Percentiles rank a stretch among this genome's conserved stretches.
Conservation (phyloP, 441 rosid genomes). For the Arabidopsis hybrid region DNA sequence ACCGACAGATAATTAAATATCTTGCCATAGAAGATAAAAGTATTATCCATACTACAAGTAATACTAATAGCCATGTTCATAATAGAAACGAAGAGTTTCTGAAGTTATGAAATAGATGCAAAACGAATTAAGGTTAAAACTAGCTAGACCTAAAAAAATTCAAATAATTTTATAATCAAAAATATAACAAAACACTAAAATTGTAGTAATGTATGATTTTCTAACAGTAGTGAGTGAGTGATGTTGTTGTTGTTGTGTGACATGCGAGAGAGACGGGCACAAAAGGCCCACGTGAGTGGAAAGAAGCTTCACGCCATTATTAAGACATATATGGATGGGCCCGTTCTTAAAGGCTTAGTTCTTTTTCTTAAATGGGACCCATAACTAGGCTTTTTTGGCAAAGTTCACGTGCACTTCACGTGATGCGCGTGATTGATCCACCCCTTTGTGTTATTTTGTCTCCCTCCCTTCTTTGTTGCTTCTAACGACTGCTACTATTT, state of each 20-base stretch:
- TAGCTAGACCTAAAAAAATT: background rate
- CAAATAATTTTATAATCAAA: background rate
- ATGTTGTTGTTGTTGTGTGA: too few relatives aligned
- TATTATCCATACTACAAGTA: background rate
- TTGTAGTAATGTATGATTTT: too few relatives aligned
- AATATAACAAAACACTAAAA: too few relatives aligned
- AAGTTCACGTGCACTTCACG: constrained; percentile 45
- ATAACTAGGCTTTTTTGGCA: constrained; percentile 24
- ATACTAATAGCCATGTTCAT: too few relatives aligned
- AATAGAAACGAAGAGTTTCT: too few relatives aligned
- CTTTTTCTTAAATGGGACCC: constrained; percentile 6
- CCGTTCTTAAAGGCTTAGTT: background rate
- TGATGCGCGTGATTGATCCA: constrained; percentile 38
- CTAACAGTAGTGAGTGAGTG: background rate
- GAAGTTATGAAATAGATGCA: background rate
- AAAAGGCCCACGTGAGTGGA: constrained; percentile 29
- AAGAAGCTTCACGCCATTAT: constrained; percentile 35
- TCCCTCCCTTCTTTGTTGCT: constrained; percentile 9
- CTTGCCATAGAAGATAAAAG: background rate
- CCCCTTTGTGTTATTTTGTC: constrained; percentile 30
- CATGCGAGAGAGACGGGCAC: constrained; percentile 24
- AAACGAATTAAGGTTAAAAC: background rate
- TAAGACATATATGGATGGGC: constrained; percentile 23
- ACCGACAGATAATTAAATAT: background rate
- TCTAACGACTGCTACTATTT: background rate